Base-by-base conservation (phyloP, 1,139 yeast genomes). In the Zygoascus hellenicus region DNA sequence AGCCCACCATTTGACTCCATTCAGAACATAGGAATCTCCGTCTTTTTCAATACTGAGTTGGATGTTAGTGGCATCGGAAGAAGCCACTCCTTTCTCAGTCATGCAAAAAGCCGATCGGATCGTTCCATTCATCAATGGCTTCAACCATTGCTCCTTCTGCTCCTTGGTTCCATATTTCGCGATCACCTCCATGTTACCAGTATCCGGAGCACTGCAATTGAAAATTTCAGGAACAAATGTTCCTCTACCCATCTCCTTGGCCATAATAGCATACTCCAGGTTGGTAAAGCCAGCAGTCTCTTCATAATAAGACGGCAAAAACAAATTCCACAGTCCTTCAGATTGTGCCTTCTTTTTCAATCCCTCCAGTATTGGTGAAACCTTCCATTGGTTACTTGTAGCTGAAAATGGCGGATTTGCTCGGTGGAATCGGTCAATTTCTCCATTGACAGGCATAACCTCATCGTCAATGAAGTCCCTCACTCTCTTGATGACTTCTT, bases 1-100 rank as follows among this genome's bases (percentile, higher is more conserved):
- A 2, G 85, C 83, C 74, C 82, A 81, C 88, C 88, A 82, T 60
- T 82, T 82, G 53, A 79, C 72, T 9, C 89, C 89, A 53, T 78
- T 78, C 42, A 82, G 57, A 2, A 80, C 78, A 55, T 73, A 78
- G 54, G 77, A 72, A 2, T 78, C 78, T 5, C 66, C 66, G 42
- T 77, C 76, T 22, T 60, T 58, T 29, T 54, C 53, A 40, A 83
- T 82, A 31, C 72, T 65, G 32, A 77, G 67, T 9, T 80, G 71
- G 50, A 81, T 80, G 62, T 81, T 81, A 56, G 81, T 72, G 2
- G 87, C 86, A 59, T 82, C 82, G 4, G 87, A 80, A 0, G 84
- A 78, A 3, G 85, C 76, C 9, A 78, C 73, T 22, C 82, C 81
- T 57, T 74, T 77, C 61, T 82, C 89, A 2, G 88, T 81, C 86